phyloP scores from a whole-genome alignment of 1,284 basidiomycete species.

The Tylopilus orsonianus region DNA sequence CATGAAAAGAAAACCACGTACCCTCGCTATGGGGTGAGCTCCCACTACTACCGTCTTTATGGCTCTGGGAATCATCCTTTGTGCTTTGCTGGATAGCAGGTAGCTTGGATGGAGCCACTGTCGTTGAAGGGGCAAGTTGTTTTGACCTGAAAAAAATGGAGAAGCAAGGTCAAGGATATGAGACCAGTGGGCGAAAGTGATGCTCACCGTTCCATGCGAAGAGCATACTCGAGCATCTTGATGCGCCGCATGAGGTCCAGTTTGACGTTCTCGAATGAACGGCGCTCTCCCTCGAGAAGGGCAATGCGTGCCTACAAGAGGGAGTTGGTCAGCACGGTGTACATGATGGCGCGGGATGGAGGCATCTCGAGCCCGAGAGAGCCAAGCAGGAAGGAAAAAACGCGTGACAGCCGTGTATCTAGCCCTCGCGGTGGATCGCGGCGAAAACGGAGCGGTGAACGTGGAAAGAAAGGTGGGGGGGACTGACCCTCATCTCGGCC shows the following conservation, averaged over 20 bases:
- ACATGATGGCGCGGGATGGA: conserved; percentile 3
- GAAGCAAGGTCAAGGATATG: conserved; percentile 16
- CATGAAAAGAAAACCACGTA: conserved; percentile 32
- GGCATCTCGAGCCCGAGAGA: not conserved
- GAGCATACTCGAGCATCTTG: conserved; percentile 98
- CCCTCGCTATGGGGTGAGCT: conserved; percentile 83
- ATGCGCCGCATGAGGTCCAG: conserved; percentile 94
- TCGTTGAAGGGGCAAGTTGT: conserved; percentile 60
- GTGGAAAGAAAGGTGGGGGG: conserved; percentile 23
- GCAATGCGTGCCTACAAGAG: conserved; percentile 84
- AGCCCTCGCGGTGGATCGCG: not conserved
- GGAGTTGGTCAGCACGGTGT: conserved; percentile 23
- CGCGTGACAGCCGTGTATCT: not conserved
- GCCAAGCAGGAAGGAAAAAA: not conserved
- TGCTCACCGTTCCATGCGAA: conserved; percentile 88
- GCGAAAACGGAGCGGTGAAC: not conserved
- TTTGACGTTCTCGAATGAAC: conserved; percentile 96
- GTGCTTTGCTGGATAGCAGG: conserved; percentile 60
- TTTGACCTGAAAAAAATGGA: conserved; percentile 59
- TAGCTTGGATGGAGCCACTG: conserved; percentile 59
- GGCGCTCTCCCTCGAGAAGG: conserved; percentile 93
- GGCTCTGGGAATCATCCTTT: conserved; percentile 67
- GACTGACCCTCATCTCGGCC: conserved; percentile 95
- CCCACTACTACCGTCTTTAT: conserved; percentile 73
- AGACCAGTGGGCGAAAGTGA: conserved; percentile 16